These are phyloP conservation scores for Gardenia jasminoides DNA, from an alignment of 257 asterid genomes.

Conservation along the genomic window DNA sequence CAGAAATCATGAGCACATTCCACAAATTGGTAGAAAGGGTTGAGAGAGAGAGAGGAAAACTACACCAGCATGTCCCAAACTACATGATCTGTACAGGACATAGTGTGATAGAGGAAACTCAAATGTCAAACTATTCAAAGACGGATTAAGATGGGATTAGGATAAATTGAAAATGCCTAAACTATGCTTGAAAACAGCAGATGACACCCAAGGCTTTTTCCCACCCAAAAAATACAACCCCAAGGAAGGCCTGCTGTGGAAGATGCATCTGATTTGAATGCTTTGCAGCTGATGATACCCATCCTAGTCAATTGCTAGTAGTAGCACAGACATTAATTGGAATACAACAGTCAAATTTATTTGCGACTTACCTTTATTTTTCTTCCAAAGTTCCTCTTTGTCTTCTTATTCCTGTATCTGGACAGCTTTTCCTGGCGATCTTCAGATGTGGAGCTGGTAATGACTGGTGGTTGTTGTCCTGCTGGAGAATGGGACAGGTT, in stretches of 20 bases:
- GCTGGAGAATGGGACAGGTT: conserved; percentile 46
- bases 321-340: background rate
- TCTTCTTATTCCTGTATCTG: conserved; percentile 79
- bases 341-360: background rate
- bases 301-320: background rate
- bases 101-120: background rate
- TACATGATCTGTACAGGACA: background rate
- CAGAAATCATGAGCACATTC: conserved; percentile 11
- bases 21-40: background rate
- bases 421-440: conserved; percentile 80
- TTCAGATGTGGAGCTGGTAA: conserved; percentile 49
- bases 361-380: conserved; percentile 68
- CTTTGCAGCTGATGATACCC: too few relatives aligned
- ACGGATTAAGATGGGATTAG: background rate
- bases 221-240: background rate
- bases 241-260: background rate
- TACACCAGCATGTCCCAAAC: background rate
- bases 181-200: background rate
- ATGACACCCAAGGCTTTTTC: background rate
- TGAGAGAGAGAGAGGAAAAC: background rate
- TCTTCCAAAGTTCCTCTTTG: conserved; percentile 83
- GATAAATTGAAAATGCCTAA: background rate
- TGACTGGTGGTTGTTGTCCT: conserved; percentile 44
- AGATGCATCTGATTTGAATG: too few relatives aligned
- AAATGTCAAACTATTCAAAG: background rate